Percentiles rank a stretch among this genome's conserved stretches.
Evolutionary conservation across 768 basidiomycete genomes (phyloP).

Genomic region (Mycena olivaceomarginata): DNA sequence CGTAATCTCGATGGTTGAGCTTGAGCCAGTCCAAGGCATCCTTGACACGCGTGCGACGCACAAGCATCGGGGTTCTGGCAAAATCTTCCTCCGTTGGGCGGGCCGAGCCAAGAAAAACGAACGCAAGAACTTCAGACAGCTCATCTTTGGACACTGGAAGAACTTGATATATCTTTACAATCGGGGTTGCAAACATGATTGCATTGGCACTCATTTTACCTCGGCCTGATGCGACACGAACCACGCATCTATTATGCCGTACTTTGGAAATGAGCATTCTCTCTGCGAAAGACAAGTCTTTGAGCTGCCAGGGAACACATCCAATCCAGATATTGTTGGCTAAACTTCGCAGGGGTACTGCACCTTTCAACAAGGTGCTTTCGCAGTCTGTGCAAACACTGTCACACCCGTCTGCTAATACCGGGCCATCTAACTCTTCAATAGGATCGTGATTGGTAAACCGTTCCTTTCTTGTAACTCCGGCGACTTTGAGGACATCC

Average conservation of each 20-base stretch:
- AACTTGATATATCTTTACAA: background rate
- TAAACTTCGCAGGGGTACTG: background rate
- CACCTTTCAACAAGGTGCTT: too few relatives aligned
- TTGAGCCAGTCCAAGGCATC: background rate
- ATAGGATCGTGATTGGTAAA: too few relatives aligned
- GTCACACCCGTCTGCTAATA: too few relatives aligned
- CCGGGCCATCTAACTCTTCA: too few relatives aligned
- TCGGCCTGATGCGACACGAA: background rate
- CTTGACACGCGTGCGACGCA: background rate
- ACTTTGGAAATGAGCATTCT: background rate
- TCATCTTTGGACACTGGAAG: background rate
- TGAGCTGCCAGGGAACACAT: background rate
- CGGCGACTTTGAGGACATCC: too few relatives aligned
- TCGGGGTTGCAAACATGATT: background rate
- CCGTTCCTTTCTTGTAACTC: too few relatives aligned
- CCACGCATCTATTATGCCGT: background rate
- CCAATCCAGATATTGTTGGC: background rate
- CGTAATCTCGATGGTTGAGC: constrained; percentile 7
- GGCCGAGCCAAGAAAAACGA: background rate
- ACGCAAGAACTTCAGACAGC: background rate
- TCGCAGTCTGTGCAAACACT: too few relatives aligned
- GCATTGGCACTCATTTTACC: background rate
- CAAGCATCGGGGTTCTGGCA: background rate
- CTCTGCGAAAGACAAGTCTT: background rate
- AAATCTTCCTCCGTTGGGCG: background rate